Conservation (phyloP, 2,329 filamentous ascomycete species). For the Botryotinia calthae region DNA sequence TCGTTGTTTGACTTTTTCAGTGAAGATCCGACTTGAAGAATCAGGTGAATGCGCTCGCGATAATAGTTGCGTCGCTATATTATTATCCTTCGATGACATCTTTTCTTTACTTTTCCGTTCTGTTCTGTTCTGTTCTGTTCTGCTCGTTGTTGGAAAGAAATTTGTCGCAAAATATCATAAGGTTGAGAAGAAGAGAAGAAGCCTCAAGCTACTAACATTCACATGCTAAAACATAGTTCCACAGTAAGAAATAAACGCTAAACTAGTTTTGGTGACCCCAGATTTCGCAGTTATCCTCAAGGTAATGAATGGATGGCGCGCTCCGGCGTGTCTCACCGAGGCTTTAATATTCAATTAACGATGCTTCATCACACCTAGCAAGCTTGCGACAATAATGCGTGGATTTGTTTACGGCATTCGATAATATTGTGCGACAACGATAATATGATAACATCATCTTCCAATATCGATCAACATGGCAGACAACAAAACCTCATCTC, state of each 20-base stretch:
- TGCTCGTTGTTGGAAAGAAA: neutral
- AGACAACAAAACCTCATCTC: slow-evolving; percentile 27
- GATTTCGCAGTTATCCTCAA: slow-evolving; percentile 4
- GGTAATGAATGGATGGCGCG: neutral
- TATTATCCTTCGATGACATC: slow-evolving; percentile 28
- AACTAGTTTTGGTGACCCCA: slow-evolving; percentile 14
- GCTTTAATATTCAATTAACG: slow-evolving; percentile 9
- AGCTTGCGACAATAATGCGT: neutral
- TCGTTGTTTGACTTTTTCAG: slow-evolving; percentile 79
- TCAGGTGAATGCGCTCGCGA: slow-evolving; percentile 75
- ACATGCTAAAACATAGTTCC: slow-evolving; percentile 13
- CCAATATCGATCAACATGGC: slow-evolving; percentile 38
- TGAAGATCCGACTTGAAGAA: slow-evolving; percentile 68
- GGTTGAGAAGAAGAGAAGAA: neutral
- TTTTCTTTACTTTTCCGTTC: neutral
- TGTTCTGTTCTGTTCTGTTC: neutral
- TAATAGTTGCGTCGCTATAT: slow-evolving; percentile 53
- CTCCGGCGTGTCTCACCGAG: slow-evolving; percentile 8
- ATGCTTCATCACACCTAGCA: neutral
- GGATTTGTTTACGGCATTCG: neutral
- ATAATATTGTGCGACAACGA: slow-evolving; percentile 6
- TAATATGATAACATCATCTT: neutral
- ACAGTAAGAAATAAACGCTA: neutral
- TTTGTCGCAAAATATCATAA: neutral
- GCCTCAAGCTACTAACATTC: neutral